Base-by-base conservation (phyloP, 2,329 filamentous ascomycete genomes). In the Arthrobotrys sphaeroides region DNA sequence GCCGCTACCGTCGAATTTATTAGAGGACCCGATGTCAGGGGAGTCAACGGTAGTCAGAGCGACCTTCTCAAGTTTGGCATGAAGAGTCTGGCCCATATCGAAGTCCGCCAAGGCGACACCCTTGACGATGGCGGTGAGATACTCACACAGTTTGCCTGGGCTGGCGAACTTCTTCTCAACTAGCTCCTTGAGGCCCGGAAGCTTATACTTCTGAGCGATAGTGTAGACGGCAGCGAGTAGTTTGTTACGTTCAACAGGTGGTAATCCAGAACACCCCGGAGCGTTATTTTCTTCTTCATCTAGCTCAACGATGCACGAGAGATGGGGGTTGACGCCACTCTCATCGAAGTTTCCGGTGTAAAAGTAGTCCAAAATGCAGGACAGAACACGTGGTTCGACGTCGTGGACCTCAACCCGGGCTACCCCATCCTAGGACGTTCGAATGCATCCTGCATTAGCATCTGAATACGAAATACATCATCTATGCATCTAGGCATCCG, bases 301-400 rank as follows among this genome's bases (percentile, higher is more conserved):
- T 6, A 6, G 20, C 10, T 45, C 1, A 18, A n/a, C 5, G 9
- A 10, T 62, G 53, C 69, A 67, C n/a, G 51, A 61, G 26, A 73
- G 24, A 16, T 67, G 62, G 1, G 28, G 36, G 2, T 61, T 53
- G 3, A 10, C 5, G 10, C 69, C 69, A 2, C 16, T 67, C 12
- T 73, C 69, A 26, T 73, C 69, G n/a, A 73, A 73, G 22, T 60
- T 26, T 5, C 69, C 69, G 6, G 36, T 67, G 13, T 73, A 73
- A 5, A 73, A 26, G 45, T 60, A 73, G 26, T 73, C 69, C 2
- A 73, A 28, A 5, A 73, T 40, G 24, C 61, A 73, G 1, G 69
- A 61, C 6, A 73, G 38, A 22, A 55, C 55, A 4, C 33, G 45
- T 2, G 61, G 69, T 28, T 53, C 51, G 26, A 61, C 47, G 10